Base-by-base conservation (phyloP, 441 rosid species). In the Cnidoscolus chayamansa region DNA sequence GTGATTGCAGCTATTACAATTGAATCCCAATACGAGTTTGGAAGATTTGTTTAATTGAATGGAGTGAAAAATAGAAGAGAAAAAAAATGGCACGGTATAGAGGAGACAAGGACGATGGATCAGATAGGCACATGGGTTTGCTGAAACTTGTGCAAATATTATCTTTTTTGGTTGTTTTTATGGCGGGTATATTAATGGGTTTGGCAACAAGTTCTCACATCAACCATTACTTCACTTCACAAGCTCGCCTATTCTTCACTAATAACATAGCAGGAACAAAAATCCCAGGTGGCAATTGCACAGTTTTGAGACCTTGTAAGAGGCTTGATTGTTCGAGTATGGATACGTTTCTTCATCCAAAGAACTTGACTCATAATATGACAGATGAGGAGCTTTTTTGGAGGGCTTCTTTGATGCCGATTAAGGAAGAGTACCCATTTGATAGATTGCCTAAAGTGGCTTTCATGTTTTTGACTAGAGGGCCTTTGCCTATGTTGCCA, bases 391-490 rank as follows among this genome's bases (percentile, higher is more conserved):
- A 90, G 85, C 74, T 96, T 15, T 82, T 90, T 8, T 96, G 97
- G 99, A 88, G 96, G 76, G 97, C 94, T 15, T 91, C 97, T 0
- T 77, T 93, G 94, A 74, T 85, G 67, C 99, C 98, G 0, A 78
- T 69, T 25, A 87, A 84, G 73, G 78, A 81, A 0, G 88, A 67
- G 56, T 90, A 82, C 80, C 97, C 98, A 4, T 93, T 80, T 75
- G 56, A 76, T 8, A 78, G 97, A 55, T 84, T 85, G 55, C 94
- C 92, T 0, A 91, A 91, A 59, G 80, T 96, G 64, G 97, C 99
- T 2, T 96, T 96, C 76, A 84, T 96, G 99, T 95, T 95, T 63
- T 77, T 92, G 72, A 95, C 93, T 3, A 83, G 94, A 79, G 97
- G 99, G 9, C 94, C 96, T 2, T 79, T 77, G 80, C 97, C 95